Evolutionary conservation across 129 eudicot species (phyloP).

Genomic region (Lonicera japonica): DNA sequence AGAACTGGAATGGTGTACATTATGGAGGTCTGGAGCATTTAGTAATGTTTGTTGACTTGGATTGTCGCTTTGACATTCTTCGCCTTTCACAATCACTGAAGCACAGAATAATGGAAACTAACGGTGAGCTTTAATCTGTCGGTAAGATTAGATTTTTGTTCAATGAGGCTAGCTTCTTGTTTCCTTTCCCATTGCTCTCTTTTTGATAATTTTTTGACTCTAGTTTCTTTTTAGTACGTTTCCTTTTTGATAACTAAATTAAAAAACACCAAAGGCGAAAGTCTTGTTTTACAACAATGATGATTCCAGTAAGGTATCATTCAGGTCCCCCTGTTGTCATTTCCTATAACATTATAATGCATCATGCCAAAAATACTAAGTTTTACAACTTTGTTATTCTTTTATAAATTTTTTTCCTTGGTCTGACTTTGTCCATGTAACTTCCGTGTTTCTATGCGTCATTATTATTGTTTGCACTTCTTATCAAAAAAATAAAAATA

Average conservation of each 20-base stretch:
- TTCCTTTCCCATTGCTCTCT: background rate
- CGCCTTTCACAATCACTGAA: conserved; percentile 47
- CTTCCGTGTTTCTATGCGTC: no score
- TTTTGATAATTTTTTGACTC: background rate
- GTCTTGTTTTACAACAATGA: background rate
- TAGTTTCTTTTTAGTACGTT: background rate
- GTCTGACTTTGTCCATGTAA: no score
- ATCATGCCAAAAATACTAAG: no score
- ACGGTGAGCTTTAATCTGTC: conserved; percentile 9
- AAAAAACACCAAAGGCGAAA: background rate
- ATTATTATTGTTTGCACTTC: no score
- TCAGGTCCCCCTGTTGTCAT: no score
- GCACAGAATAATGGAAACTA: conserved; percentile 30
- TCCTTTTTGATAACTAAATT: background rate
- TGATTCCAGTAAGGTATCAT: background rate
- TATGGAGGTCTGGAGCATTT: conserved; percentile 66
- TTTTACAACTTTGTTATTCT: no score
- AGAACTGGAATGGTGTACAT: conserved; percentile 61
- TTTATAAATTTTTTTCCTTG: no score
- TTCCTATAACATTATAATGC: no score
- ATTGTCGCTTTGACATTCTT: conserved; percentile 73
- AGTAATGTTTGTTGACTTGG: conserved; percentile 75
- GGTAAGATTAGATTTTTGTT: background rate
- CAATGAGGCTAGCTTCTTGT: background rate
- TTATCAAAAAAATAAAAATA: no score